Evolutionary conservation across 495 filamentous ascomycete genomes (phyloP), one percentile per base, ranked within the genome.

Genomic region (Astrothelium subdiscretum): DNA sequence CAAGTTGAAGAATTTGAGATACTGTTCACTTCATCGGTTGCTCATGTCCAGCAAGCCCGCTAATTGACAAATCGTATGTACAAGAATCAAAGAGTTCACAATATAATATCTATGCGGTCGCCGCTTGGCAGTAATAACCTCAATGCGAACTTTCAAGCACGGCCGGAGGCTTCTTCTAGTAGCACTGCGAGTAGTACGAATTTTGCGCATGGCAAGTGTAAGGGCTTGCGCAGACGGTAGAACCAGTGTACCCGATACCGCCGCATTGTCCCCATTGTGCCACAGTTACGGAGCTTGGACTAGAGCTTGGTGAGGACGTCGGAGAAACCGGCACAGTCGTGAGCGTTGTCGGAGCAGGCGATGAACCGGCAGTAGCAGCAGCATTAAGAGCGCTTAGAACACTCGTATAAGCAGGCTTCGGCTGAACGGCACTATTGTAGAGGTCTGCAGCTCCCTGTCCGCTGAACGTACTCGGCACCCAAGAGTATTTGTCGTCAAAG

Each of bases 161-260:
- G 10, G 20, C 13, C 12, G 0, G 5, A 48, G n/a, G 13, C n/a
- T 5, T 48, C 2, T 2, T 2, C 29, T 29, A 54, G 24, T 54
- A 18, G 63, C 66, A 68, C 43, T 68, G 66, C 32, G 66, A 66
- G 59, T 68, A 68, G 48, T 66, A 68, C 1, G 66, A 40, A 43
- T 66, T 68, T 29, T 5, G 22, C 15, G 20, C 18, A 24, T 48
- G 24, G 58, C 66, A 68, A 31, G 48, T 61, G 64, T 61, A 66
- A 1, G 64, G 64, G 26, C 32, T 54, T 26, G 60, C 64, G 60
- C 66, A 68, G 15, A 61, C 52, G 35, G 60, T 68, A 24, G 65
- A 22, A n/a, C 66, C 64, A 24, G 43, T 61, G n/a, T 57, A 68
- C 57, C 57, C 59, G 13, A 38, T 63, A 32, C 66, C 66, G n/a